Conservation (phyloP, 345 rosid genomes). For the Eucalyptus curtisii region DNA sequence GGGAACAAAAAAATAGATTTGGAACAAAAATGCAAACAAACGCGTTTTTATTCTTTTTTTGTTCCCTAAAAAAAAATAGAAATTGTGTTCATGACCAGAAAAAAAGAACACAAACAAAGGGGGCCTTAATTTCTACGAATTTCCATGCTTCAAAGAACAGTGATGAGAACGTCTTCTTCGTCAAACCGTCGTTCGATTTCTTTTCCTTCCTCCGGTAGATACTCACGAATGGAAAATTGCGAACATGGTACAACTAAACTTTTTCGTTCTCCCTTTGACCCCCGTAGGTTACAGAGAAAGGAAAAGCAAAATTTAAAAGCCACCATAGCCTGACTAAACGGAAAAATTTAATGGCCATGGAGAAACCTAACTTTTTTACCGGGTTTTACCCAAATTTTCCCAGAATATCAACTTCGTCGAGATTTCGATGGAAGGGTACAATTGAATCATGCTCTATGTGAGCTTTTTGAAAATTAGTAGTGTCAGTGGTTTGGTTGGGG, state of each 20-base stretch:
- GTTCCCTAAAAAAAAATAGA: too few species aligned
- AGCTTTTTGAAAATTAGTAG: neutral
- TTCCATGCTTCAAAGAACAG: neutral
- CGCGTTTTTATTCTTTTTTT: too few species aligned
- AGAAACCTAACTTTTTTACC: neutral
- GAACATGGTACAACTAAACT: neutral
- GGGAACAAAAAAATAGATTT: too few species aligned
- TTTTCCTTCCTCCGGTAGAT: neutral
- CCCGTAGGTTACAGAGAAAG: neutral
- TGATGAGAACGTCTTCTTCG: neutral
- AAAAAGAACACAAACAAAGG: too few species aligned
- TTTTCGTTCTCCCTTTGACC: neutral
- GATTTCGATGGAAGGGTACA: neutral
- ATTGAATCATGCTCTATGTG: neutral
- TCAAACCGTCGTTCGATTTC: neutral
- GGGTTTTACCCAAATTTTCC: neutral
- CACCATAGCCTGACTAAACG: neutral
- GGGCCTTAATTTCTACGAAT: neutral
- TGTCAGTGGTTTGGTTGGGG: too few species aligned
- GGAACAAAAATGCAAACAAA: too few species aligned
- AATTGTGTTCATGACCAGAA: too few species aligned
- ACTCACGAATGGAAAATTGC: neutral
- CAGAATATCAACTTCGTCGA: neutral
- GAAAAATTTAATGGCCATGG: neutral
- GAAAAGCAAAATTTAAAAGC: neutral